phyloP scores from a whole-genome alignment of 352 stramenopile species.

The Phytophthora megakarya region DNA sequence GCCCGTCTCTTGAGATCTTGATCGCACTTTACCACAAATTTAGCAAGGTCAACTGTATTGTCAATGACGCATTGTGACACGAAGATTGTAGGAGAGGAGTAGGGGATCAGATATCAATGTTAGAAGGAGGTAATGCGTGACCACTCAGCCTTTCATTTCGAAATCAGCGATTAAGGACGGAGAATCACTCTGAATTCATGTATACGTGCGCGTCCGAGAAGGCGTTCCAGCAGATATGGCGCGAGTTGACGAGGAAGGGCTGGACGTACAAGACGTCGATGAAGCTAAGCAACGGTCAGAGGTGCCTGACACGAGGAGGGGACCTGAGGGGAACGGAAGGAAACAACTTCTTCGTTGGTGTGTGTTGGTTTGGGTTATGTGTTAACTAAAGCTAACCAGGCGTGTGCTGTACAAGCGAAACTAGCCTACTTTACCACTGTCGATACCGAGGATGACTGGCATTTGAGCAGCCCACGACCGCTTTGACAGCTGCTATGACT shows the following conservation, averaged over 20 bases:
- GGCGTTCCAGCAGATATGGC: constrained; percentile 1
- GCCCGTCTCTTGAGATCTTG: no score
- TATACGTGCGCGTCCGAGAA: neutral
- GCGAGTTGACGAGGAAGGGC: neutral
- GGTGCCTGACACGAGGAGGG: neutral
- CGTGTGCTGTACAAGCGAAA: no score
- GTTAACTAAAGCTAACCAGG: no score
- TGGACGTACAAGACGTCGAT: neutral
- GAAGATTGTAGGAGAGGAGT: neutral
- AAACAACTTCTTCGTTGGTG: neutral
- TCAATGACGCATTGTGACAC: neutral
- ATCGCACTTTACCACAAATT: no score
- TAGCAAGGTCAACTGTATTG: neutral
- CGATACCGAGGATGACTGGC: no score
- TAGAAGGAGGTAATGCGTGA: neutral
- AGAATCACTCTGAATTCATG: neutral
- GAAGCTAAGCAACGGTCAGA: neutral
- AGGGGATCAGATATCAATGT: neutral
- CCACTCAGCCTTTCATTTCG: neutral
- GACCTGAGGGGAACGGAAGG: neutral
- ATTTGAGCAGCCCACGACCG: no score
- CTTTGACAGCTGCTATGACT: no score
- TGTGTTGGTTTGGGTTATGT: no score
- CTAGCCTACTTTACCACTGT: no score
- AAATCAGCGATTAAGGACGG: neutral